Conservation (phyloP, 768 basidiomycete species). For the Lepiota venenata region DNA sequence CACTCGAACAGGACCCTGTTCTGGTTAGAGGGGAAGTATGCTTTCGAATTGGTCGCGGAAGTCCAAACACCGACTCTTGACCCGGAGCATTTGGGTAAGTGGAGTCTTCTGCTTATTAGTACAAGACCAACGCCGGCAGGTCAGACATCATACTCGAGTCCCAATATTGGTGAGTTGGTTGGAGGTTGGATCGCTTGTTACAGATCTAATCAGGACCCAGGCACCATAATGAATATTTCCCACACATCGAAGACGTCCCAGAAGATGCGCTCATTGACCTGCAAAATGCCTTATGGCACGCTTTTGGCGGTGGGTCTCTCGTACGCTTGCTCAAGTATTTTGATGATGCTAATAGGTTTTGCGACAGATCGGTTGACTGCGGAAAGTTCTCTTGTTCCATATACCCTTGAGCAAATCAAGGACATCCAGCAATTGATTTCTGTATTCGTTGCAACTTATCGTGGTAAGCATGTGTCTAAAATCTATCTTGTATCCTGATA, state of each 20-base stretch:
- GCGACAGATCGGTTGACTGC: conserved; percentile 27
- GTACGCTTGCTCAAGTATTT: not conserved
- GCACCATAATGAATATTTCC: conserved; percentile 27
- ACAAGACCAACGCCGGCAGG: too few species aligned
- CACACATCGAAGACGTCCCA: conserved; percentile 18
- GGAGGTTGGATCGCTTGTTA: too few species aligned
- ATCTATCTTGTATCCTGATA: not conserved
- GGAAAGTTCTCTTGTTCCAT: conserved; percentile 23
- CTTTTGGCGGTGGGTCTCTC: conserved; percentile 24
- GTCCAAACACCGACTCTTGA: conserved; percentile 28
- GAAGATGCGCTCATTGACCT: conserved; percentile 23
- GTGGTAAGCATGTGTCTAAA: too few species aligned
- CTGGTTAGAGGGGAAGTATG: conserved; percentile 47
- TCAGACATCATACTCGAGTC: conserved; percentile 23
- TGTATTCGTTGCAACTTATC: not conserved
- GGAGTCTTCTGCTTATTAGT: not conserved
- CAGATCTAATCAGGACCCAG: conserved; percentile 26
- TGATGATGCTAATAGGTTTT: not conserved
- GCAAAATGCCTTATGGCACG: conserved; percentile 25
- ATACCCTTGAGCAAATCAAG: conserved; percentile 11
- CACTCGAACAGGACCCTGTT: conserved; percentile 41
- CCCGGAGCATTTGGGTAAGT: conserved; percentile 32
- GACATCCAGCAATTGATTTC: conserved; percentile 6
- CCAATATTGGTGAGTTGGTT: conserved; percentile 14
- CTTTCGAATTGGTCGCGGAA: conserved; percentile 23